Percentiles rank a stretch among this genome's conserved stretches.
These are phyloP conservation scores for Kwoniella heveanensis DNA, from an alignment of 768 basidiomycete genomes.

Conservation along the genomic window DNA sequence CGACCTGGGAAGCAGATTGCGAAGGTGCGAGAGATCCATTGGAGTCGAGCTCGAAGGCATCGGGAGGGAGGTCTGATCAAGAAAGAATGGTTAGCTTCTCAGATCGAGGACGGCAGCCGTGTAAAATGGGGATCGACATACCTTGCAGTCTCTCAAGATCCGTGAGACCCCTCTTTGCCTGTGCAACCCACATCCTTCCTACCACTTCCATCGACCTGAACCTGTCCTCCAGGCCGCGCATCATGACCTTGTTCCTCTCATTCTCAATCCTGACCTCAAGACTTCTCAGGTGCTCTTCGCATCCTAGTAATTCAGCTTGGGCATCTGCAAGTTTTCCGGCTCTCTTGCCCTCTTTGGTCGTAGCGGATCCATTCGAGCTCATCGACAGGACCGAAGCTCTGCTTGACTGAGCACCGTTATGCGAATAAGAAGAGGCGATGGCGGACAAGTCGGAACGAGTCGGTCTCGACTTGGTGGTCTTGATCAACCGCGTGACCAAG, in stretches of 20 bases:
- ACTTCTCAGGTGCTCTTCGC: constrained; percentile 53
- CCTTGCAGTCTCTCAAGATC: constrained; percentile 49
- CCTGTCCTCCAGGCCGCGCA: constrained; percentile 51
- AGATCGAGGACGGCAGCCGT: neutral
- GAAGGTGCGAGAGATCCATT: constrained; percentile 55
- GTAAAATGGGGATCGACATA: constrained; percentile 3
- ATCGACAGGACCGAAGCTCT: constrained; percentile 38
- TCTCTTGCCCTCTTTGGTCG: constrained; percentile 50
- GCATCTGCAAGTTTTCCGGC: constrained; percentile 53
- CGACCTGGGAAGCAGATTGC: constrained; percentile 55
- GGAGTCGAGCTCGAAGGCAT: constrained; percentile 55
- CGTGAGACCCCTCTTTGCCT: constrained; percentile 49
- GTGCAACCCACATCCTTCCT: constrained; percentile 54
- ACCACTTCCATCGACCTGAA: constrained; percentile 56
- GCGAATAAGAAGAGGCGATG: constrained; percentile 35
- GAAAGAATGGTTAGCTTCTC: neutral
- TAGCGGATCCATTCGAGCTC: constrained; percentile 39
- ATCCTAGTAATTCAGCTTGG: constrained; percentile 55
- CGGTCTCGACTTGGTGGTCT: constrained; percentile 53
- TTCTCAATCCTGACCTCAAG: constrained; percentile 53
- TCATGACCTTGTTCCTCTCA: constrained; percentile 55
- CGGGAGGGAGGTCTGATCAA: constrained; percentile 35
- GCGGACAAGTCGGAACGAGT: constrained; percentile 50
- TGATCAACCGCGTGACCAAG: constrained; percentile 54
- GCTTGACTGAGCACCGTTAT: constrained; percentile 26